Evolutionary conservation across 2,329 filamentous ascomycete species (phyloP), one percentile per base, ranked within the genome.

Genomic region (Zymoseptoria brevis): DNA sequence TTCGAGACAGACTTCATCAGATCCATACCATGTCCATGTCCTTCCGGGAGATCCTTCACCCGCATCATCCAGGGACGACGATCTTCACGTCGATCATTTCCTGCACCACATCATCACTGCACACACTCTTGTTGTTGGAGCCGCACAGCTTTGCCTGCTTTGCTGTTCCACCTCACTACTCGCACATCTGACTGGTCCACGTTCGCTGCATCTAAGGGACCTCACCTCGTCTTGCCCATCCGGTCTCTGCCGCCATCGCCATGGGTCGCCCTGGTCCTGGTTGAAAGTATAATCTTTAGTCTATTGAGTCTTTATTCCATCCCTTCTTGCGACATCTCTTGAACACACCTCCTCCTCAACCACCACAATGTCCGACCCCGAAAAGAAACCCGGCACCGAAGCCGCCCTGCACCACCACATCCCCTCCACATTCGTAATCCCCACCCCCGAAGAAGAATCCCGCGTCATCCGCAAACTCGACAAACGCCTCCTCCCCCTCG

Each of bases 381-480:
- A 62, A 29, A 61, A 58, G 54, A 58, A 53, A 21, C 13, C 16
- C 11, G 58, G 54, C 58, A 55, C 56, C 11, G 60, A 62, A 50
- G 57, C 57, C 19, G 58, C 45, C 16, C 35, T n/a, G 4, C 35
- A 7, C 35, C 35, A 16, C 35, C 35, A 29, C 26, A 29, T 29
- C 35, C 16, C 35, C 35, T n/a, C 13, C 50, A 50, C 60, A 1
- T 67, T 69, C 62, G 56, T 65, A 3, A 51, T 56, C 2, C 67
- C 69, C 4, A 66, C 66, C 4, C 50, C 57, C 2, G 60, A 67
- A 54, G 69, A 71, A 61, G 69, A 71, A 58, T 52, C 55, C 11
- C 57, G 51, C 16, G 68, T 74, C 19, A 68, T 72, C 49, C 65
- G 69, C 41, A 72, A 72, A 62, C 66, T 72, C 19, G 71, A 73